These are phyloP conservation scores for Penicillium sp. DNA, from an alignment of 2,329 filamentous ascomycete genomes.

Conservation along the genomic window DNA sequence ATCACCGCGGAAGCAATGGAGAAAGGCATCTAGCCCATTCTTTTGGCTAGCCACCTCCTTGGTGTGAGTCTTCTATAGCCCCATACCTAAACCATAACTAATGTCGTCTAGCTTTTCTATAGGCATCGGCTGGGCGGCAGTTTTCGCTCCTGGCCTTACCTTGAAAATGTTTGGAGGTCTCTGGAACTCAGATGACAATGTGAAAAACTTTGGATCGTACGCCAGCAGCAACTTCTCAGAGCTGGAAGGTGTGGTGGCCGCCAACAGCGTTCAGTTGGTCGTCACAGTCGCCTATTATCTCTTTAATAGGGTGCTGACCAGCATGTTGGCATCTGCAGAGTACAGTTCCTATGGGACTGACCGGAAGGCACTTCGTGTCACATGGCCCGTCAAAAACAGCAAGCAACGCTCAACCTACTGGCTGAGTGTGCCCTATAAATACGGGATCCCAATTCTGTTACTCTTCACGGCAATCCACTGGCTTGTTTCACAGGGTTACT, in stretches of 20 bases:
- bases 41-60: too few relatives aligned
- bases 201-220: too few relatives aligned
- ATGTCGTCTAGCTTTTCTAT: too few relatives aligned
- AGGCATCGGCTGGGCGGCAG: too few relatives aligned
- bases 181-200: too few relatives aligned
- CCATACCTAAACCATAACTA: too few relatives aligned
- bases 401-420: slow-evolving; percentile 47
- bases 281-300: slow-evolving; percentile 36
- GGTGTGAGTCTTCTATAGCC: too few relatives aligned
- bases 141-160: too few relatives aligned
- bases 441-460: slow-evolving; percentile 32
- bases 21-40: too few relatives aligned
- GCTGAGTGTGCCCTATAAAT: slow-evolving; percentile 42
- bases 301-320: slow-evolving; percentile 41
- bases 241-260: neutral
- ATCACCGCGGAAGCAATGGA: too few relatives aligned
- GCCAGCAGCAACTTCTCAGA: neutral
- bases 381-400: slow-evolving; percentile 34
- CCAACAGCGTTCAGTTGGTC: slow-evolving; percentile 22
- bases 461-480: slow-evolving; percentile 44
- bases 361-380: slow-evolving; percentile 47
- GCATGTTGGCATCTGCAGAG: slow-evolving; percentile 50
- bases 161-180: too few relatives aligned
- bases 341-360: slow-evolving; percentile 44
- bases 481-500: slow-evolving; percentile 49